phyloP scores from a whole-genome alignment of 2,329 filamentous ascomycete species.

The Fusarium lyarnte region DNA sequence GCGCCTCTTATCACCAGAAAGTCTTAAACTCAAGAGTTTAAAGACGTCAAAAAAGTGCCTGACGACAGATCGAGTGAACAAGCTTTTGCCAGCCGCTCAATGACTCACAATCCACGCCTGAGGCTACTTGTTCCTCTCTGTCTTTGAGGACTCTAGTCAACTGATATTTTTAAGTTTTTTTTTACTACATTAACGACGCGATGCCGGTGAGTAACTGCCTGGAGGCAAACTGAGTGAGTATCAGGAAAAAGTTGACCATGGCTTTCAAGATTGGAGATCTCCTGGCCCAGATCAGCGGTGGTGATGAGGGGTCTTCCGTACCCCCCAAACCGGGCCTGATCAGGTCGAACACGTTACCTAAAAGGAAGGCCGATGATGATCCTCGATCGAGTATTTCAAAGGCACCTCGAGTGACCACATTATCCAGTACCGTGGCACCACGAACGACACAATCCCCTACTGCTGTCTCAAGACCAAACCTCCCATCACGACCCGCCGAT shows the following conservation, averaged over 20 bases:
- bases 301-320: conserved; percentile 55
- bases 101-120: conserved; percentile 41
- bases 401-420: conserved; percentile 48
- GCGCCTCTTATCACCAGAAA: conserved; percentile 36
- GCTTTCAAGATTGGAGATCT: conserved; percentile 48
- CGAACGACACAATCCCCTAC: conserved; percentile 31
- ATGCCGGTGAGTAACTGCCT: conserved; percentile 46
- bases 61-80: conserved; percentile 27
- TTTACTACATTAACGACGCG: conserved; percentile 29
- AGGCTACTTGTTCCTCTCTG: conserved; percentile 38
- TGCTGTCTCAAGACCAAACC: conserved; percentile 29
- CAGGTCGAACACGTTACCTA: conserved; percentile 49
- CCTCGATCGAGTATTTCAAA: conserved; percentile 54
- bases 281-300: conserved; percentile 67
- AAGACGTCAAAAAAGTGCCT: conserved; percentile 35
- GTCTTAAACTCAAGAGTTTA: conserved; percentile 15
- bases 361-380: conserved; percentile 68
- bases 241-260: conserved; percentile 36
- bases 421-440: conserved; percentile 39
- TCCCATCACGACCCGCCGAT: conserved; percentile 41
- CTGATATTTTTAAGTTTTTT: conserved; percentile 6
- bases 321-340: conserved; percentile 45
- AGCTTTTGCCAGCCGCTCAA: conserved; percentile 36
- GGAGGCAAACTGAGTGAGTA: neutral
- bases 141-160: conserved; percentile 24